Evolutionary conservation across 352 stramenopile genomes (phyloP), one percentile per base, ranked within the genome.

Genomic region (Globisporangium heterothallicum): DNA sequence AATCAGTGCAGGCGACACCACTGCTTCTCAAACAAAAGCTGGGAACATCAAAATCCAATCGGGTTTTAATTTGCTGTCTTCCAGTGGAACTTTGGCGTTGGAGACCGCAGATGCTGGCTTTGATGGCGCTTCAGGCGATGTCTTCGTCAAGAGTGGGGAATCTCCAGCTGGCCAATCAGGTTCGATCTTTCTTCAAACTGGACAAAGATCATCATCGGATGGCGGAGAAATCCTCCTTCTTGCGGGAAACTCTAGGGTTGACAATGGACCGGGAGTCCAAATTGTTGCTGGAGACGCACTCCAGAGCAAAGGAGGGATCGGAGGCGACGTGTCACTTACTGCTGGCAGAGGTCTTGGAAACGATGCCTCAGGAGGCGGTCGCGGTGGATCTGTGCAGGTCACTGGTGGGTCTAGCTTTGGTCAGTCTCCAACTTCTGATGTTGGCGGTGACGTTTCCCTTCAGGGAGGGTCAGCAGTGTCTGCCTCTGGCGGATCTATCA

Each of bases 341-440:
- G 74, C 64, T 30, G 74, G 74, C 32, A 38, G 51, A 21, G 74
- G 71, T 6, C 49, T 76, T 21, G 66, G 72, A 42, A 54, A 56
- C 22, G 70, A 84, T 59, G 45, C 59, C 35, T 58, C 59, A 38
- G 64, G 63, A 40, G 71, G 71, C 56, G 72, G 71, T 27, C 57
- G 58, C 19, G 75, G 75, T 22, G 75, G 75, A 18, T 71, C 62
- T 35, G 49, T 79, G 36, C 38, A 63, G 27, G 14, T 86, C 25
- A 22, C 48, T n/a, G 72, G 68, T 56, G 75, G 75, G 26, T 61
- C 63, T 53, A 81, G 68, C 34, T 78, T 66, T 22, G 75, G 75
- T 44, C 58, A 58, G 5, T 78, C 72, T 40, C 49, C 57, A 35
- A 27, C 12, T 2, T 64, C 42, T 13, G 75, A 83, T 53, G 46